Evolutionary conservation across 768 basidiomycete genomes (phyloP), one percentile per base, ranked within the genome.

Genomic region (Podaxis sp.): DNA sequence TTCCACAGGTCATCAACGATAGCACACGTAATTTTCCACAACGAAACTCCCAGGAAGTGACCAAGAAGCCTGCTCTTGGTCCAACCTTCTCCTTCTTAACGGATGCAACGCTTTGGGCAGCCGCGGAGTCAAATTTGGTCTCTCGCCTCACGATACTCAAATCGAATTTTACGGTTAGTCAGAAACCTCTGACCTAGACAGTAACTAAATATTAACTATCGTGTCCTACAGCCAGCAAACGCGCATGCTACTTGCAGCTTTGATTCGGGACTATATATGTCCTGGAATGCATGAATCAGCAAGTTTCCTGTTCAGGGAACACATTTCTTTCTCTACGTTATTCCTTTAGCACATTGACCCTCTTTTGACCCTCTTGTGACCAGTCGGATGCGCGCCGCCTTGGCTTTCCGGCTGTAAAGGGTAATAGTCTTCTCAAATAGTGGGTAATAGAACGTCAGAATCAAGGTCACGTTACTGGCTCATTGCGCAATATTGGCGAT

Each of bases 81-180:
- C 85, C 90, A 0, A 87, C 89, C 1, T 93, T 92, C 62, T 76
- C 86, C 5, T 89, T 83, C 70, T 72, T 90, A 69, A 82, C 85
- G 1, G 91, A 92, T 66, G 84, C 82, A 14, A 89, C 87, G 0
- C 64, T 93, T n/a, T 92, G 90, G 90, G 74, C 91, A 18, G 11
- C 51, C 9, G 76, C 80, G 9, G 72, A 65, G 35, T 65, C 21
- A 27, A 10, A 11, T 7, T 11, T 48, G 4, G 18, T 42, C 7
- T 58, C 65, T 38, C 56, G 57, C 27, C 48, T 70, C 28, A 54
- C 61, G 35, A 61, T 70, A 14, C 51, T 66, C 11, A 67, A 65
- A 59, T 66, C 71, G 38, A 63, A 65, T 32, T 66, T 67, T 28
- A 67, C 62, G 57, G 71, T 70, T 40, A 25, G 67, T 60, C 32